Conservation (phyloP, 352 stramenopile genomes). For the Phytophthora hibernalis region DNA sequence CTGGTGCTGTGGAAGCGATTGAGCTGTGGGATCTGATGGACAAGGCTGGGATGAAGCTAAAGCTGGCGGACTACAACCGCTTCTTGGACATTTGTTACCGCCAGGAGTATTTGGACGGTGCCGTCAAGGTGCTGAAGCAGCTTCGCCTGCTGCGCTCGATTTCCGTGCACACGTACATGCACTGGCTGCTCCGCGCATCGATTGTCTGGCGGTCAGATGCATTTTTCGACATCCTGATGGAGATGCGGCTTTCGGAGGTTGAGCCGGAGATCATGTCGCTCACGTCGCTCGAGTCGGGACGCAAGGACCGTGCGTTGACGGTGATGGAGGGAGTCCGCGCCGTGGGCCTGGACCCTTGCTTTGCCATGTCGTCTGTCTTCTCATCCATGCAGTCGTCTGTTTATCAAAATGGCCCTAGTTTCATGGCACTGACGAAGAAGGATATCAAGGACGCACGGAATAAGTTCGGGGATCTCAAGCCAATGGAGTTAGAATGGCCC, state of each 20-base stretch:
- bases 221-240: slow-evolving; percentile 88
- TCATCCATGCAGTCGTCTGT: slow-evolving; percentile 81
- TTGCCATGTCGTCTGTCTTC: slow-evolving; percentile 87
- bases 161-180: slow-evolving; percentile 84
- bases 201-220: slow-evolving; percentile 84
- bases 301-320: slow-evolving; percentile 83
- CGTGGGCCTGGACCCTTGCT: slow-evolving; percentile 84
- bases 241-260: slow-evolving; percentile 83
- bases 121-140: slow-evolving; percentile 80
- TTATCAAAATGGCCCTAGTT: slow-evolving; percentile 70
- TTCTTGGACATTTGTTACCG: slow-evolving; percentile 84
- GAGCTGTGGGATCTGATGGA: slow-evolving; percentile 79
- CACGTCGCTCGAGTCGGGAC: slow-evolving; percentile 84
- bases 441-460: slow-evolving; percentile 54
- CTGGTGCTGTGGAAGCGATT: slow-evolving; percentile 64
- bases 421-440: slow-evolving; percentile 54
- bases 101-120: slow-evolving; percentile 79
- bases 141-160: slow-evolving; percentile 69
- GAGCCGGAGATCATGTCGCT: slow-evolving; percentile 87
- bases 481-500: slow-evolving; percentile 69
- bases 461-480: slow-evolving; percentile 72
- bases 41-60: slow-evolving; percentile 58
- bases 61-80: slow-evolving; percentile 67
- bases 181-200: slow-evolving; percentile 81
- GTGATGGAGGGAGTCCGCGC: slow-evolving; percentile 90